Conservation (phyloP, 306 rosid species). For the Rosa lucieae region DNA sequence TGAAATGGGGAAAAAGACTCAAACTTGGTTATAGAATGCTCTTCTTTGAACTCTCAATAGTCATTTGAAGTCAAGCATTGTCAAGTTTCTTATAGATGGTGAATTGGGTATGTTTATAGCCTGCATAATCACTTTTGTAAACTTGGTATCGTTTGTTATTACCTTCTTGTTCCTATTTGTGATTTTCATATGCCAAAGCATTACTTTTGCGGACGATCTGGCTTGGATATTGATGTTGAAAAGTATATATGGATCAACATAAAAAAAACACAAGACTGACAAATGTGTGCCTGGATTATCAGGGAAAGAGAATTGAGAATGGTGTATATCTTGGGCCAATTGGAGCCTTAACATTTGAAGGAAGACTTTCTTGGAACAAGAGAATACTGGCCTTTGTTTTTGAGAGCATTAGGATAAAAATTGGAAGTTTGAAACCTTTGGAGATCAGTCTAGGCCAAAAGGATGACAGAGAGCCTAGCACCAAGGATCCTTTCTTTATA, state of each 20-base stretch:
- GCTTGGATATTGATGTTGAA: not conserved
- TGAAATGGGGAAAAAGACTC: not conserved
- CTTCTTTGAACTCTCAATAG: not conserved
- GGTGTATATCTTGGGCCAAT: conserved; percentile 84
- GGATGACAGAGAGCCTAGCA: conserved; percentile 71
- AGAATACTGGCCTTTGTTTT: conserved; percentile 77
- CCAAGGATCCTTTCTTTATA: conserved; percentile 79
- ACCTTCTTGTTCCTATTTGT: conserved; percentile 1
- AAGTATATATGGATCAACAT: not conserved
- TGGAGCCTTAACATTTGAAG: conserved; percentile 91
- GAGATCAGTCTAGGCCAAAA: conserved; percentile 74
- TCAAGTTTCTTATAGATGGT: not conserved
- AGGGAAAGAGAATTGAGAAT: conserved; percentile 93
- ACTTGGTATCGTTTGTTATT: not conserved
- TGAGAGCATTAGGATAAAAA: conserved; percentile 59
- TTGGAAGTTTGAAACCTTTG: conserved; percentile 77
- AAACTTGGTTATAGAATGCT: not conserved
- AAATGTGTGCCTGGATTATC: conserved; percentile 31
- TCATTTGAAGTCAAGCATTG: not conserved
- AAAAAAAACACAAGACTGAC: not conserved
- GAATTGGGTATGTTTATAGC: not conserved
- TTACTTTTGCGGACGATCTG: not conserved
- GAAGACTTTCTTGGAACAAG: conserved; percentile 74
- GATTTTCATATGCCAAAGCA: conserved; percentile 16
- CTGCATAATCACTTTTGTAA: not conserved